These are phyloP conservation scores for Mycena galopus DNA, from an alignment of 768 basidiomycete species.

Conservation along the genomic window DNA sequence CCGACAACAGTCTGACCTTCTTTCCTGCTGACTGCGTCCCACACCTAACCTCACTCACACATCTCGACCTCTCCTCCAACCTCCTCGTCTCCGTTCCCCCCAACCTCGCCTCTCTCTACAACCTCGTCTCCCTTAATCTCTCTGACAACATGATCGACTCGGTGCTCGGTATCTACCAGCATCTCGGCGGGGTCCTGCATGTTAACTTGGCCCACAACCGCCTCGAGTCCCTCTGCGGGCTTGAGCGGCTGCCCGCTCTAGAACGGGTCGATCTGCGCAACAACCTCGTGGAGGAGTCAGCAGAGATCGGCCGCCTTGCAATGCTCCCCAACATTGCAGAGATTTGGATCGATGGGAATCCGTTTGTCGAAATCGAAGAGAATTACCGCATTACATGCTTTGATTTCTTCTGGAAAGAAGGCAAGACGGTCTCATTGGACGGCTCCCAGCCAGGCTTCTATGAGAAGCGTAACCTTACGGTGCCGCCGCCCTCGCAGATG, in stretches of 20 bases:
- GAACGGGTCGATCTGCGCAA: slow-evolving; percentile 87
- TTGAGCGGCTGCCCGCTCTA: slow-evolving; percentile 89
- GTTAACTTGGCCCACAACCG: slow-evolving; percentile 90
- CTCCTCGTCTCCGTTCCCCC: slow-evolving; percentile 90
- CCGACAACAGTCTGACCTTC: slow-evolving; percentile 87
- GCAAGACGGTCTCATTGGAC: slow-evolving; percentile 83
- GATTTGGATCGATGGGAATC: slow-evolving; percentile 90
- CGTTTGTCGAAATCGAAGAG: slow-evolving; percentile 79
- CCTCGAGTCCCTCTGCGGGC: slow-evolving; percentile 93
- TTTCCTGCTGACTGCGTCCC: slow-evolving; percentile 76
- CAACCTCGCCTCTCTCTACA: slow-evolving; percentile 79
- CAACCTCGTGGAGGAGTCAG: slow-evolving; percentile 85
- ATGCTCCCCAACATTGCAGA: slow-evolving; percentile 83
- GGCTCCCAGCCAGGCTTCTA: slow-evolving; percentile 77
- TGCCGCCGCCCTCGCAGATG: slow-evolving; percentile 65
- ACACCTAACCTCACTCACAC: slow-evolving; percentile 79
- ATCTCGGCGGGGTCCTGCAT: slow-evolving; percentile 80
- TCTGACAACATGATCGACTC: slow-evolving; percentile 98
- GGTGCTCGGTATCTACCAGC: slow-evolving; percentile 87
- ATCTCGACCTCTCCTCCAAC: slow-evolving; percentile 92
- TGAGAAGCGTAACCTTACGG: slow-evolving; percentile 72
- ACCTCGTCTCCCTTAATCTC: slow-evolving; percentile 93
- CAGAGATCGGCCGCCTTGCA: slow-evolving; percentile 87
- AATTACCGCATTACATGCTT: slow-evolving; percentile 85
- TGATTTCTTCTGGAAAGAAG: slow-evolving; percentile 86